Evolutionary conservation across 441 rosid species (phyloP).

Genomic region (Pelargonium myrrhifolium): DNA sequence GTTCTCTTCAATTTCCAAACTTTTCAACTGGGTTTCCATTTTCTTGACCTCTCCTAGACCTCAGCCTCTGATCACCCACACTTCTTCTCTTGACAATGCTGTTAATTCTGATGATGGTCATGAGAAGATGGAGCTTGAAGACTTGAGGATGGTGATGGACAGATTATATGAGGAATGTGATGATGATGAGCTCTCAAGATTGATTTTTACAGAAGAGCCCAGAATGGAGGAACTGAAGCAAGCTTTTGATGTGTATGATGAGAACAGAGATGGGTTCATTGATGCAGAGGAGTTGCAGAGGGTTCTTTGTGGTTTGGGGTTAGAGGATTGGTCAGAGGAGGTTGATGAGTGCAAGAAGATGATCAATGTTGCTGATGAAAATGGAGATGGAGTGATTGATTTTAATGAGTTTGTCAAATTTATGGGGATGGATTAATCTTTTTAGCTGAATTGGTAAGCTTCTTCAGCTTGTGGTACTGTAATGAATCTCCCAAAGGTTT

Average conservation of each 20-base stretch:
- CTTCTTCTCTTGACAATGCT: not conserved
- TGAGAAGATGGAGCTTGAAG: not conserved
- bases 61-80: not conserved
- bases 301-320: constrained; percentile 18
- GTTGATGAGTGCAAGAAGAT: not conserved
- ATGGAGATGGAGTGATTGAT: too few relatives aligned
- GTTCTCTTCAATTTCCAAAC: not conserved
- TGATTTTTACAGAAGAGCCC: not conserved
- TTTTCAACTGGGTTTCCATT: not conserved
- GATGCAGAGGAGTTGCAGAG: constrained; percentile 22
- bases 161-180: not conserved
- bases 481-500: too few relatives aligned
- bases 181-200: not conserved
- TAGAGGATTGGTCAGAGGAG: not conserved
- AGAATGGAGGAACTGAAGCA: constrained; percentile 20
- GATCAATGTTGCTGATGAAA: not conserved
- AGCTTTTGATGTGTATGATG: constrained; percentile 21
- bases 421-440: too few relatives aligned
- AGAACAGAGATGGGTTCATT: constrained; percentile 20
- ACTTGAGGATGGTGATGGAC: not conserved
- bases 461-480: too few relatives aligned
- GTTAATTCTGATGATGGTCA: not conserved
- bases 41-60: not conserved
- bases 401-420: too few relatives aligned
- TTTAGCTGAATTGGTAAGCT: too few relatives aligned